Percentiles rank a stretch among this genome's conserved stretches.
Conservation (phyloP, 1,284 basidiomycete species). For the Inonotus hispidus region DNA sequence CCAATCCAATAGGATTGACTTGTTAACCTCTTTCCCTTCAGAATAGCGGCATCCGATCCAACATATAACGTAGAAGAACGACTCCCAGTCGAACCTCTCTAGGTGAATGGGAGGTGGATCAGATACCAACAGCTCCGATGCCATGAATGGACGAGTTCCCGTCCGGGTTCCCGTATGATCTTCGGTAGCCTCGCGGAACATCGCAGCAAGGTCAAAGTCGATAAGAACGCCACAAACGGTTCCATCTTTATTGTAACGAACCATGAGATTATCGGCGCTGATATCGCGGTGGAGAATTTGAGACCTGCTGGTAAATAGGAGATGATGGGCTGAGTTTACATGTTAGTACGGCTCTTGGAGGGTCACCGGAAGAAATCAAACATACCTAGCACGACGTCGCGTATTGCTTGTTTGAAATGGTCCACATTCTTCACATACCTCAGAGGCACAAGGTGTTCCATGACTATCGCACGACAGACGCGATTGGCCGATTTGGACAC, state of each 20-base stretch:
- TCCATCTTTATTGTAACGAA: not conserved
- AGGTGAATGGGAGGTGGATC: not conserved
- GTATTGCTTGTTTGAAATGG: constrained; percentile 1
- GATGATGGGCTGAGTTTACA: constrained; percentile 1
- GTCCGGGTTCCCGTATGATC: not conserved
- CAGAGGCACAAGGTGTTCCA: not conserved
- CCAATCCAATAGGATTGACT: not conserved
- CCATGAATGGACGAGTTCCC: constrained; percentile 9
- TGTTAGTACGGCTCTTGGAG: too few species aligned
- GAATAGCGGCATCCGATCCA: not conserved
- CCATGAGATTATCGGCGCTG: constrained; percentile 8
- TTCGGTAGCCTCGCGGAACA: not conserved
- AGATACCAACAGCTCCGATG: not conserved
- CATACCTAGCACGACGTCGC: not conserved
- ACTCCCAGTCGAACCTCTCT: constrained; percentile 8
- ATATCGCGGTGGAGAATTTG: constrained; percentile 11
- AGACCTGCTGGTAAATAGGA: not conserved
- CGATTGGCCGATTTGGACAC: not conserved
- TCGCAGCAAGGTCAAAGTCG: constrained; percentile 9
- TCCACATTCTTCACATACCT: not conserved
- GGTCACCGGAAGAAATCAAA: too few species aligned
- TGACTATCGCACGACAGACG: not conserved
- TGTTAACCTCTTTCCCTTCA: not conserved
- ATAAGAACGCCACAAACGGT: constrained; percentile 5
- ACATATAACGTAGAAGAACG: constrained; percentile 6